These are phyloP conservation scores for Globisporangium orthogonon DNA, from an alignment of 352 stramenopile species.

Conservation along the genomic window DNA sequence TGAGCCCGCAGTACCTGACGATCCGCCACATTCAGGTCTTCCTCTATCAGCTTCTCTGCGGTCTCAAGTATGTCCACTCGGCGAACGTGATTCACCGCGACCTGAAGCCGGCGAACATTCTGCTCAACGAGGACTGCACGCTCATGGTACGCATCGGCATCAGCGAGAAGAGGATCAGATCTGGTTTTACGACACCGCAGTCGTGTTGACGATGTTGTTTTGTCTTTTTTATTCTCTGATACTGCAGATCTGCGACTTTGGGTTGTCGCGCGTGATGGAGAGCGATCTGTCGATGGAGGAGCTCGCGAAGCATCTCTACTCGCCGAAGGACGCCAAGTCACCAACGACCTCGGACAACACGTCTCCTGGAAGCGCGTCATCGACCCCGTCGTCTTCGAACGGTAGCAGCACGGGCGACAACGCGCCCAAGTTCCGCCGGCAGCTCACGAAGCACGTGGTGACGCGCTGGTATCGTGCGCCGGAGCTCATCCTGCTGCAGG, in stretches of 20 bases:
- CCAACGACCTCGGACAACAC: slow-evolving; percentile 65
- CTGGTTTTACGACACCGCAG: too few relatives aligned
- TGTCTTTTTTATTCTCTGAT: neutral
- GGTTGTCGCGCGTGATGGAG: slow-evolving; percentile 76
- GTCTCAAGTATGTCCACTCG: slow-evolving; percentile 95
- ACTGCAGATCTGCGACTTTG: slow-evolving; percentile 76
- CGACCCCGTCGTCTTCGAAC: slow-evolving; percentile 52
- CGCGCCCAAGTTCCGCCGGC: slow-evolving; percentile 72
- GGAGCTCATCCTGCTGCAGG: slow-evolving; percentile 95
- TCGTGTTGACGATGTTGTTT: neutral
- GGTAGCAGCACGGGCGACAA: slow-evolving; percentile 14
- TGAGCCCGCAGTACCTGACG: slow-evolving; percentile 89
- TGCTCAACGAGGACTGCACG: slow-evolving; percentile 85
- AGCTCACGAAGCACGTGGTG: slow-evolving; percentile 98
- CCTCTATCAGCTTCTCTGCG: slow-evolving; percentile 93
- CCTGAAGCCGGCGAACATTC: slow-evolving; percentile 87
- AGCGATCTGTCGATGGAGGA: slow-evolving; percentile 73
- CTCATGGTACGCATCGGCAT: slow-evolving; percentile 41
- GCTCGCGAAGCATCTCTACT: slow-evolving; percentile 71
- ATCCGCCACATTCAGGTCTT: slow-evolving; percentile 97
- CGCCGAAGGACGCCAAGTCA: slow-evolving; percentile 71
- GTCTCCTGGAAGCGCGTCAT: slow-evolving; percentile 55
- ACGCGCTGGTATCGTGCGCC: slow-evolving; percentile 97
- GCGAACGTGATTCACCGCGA: slow-evolving; percentile 87
- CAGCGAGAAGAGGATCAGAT: too few relatives aligned